Base-by-base conservation (phyloP, 352 stramenopile genomes). In the Pythium myriotylum region DNA sequence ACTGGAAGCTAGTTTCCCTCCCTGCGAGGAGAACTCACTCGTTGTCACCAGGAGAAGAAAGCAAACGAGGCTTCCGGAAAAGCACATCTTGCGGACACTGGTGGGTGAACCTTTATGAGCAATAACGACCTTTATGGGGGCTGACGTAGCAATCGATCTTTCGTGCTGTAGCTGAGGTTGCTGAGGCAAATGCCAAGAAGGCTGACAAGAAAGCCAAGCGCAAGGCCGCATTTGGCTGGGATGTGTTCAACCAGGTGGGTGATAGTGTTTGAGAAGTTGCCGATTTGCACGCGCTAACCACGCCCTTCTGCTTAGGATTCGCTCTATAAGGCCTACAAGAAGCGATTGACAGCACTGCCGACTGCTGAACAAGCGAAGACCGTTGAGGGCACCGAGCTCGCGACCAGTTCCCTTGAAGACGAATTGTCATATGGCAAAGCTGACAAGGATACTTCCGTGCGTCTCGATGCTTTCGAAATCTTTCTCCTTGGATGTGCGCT, bases 261-360 rank as follows among this genome's bases (percentile, higher is more conserved):
- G 29, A 10, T 35, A 10, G n/a, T n/a, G n/a, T n/a, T 35, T 12
- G 35, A 37, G 19, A 35, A 9, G 29, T 5, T 42, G 33, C 35
- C 22, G 12, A 16, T 49, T 17, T 22, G 33, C 33, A 20, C 43
- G 17, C 4, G 17, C 47, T 24, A 9, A 27, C 24, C 8, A 19
- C 17, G 39, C 9, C 8, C 24, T 13, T 8, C 8, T 22, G 41
- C 10, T 3, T 49, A 90, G 72, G 82, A 94, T 48, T 89, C 84
- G 26, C 65, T 94, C 17, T 94, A 88, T 62, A 91, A 91, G 57
- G 82, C 72, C 20, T 94, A 94, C 75, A 94, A 94, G 68, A 94
- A 94, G 61, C 82, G 84, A 8, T 52, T 94, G 53, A 70, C 73
- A 32, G 81, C 67, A 40, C 59, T 93, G 17, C 81, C 84, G 3